Conservation (phyloP, 2,329 filamentous ascomycete species). For the Sporothrix euskadiensis region DNA sequence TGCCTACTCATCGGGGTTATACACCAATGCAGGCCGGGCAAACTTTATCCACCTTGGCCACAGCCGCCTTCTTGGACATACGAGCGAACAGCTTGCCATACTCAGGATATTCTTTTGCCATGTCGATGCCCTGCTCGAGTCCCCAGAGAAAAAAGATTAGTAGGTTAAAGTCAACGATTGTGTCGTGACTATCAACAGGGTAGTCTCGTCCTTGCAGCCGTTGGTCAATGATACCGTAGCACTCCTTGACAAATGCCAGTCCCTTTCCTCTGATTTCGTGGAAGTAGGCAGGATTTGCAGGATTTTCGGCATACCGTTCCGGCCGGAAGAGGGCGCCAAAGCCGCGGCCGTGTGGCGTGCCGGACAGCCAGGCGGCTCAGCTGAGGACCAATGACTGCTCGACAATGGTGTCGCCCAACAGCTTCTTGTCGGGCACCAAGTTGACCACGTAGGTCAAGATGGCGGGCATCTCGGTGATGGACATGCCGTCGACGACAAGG, state of each 20-base stretch:
- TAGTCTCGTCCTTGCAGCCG: background rate
- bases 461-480: constrained; percentile 10
- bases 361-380: constrained; percentile 3
- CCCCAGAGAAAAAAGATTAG: constrained; percentile 3
- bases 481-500: background rate
- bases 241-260: background rate
- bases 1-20: background rate
- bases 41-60: background rate
- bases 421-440: background rate
- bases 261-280: background rate
- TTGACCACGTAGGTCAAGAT: background rate
- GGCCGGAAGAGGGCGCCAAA: background rate
- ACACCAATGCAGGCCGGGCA: background rate
- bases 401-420: background rate
- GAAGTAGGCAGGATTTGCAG: background rate
- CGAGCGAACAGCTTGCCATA: background rate
- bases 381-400: background rate
- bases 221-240: background rate
- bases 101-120: background rate
- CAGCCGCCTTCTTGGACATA: background rate
- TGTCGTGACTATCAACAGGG: background rate
- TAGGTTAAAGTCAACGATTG: background rate
- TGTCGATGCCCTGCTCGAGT: background rate
- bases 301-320: background rate
- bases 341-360: background rate